phyloP scores from a whole-genome alignment of 2,329 filamentous ascomycete species.

The Sporothrix euskadiensis region DNA sequence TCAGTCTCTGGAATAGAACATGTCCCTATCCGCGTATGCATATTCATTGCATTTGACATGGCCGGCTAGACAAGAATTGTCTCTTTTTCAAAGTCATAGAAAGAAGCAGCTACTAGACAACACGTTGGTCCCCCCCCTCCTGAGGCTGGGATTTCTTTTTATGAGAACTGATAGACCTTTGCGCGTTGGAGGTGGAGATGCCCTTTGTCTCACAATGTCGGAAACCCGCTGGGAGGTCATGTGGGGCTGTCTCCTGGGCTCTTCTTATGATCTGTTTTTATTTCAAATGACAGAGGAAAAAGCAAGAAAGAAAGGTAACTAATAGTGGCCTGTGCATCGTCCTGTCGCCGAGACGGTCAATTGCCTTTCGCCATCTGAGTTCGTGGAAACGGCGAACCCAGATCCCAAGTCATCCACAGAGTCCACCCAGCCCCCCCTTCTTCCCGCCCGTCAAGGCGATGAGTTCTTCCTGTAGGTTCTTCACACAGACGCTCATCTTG shows the following conservation, averaged over 20 bases:
- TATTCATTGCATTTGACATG: background rate
- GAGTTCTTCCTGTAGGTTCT: background rate
- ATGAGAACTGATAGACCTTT: background rate
- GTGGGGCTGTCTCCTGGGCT: background rate
- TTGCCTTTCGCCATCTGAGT: background rate
- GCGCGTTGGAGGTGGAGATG: background rate
- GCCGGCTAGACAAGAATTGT: background rate
- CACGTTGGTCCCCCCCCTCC: too few species aligned
- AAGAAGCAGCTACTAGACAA: background rate
- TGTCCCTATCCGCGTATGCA: background rate
- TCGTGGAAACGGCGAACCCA: background rate
- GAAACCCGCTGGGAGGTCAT: background rate
- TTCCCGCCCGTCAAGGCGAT: background rate
- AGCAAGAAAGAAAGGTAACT: background rate
- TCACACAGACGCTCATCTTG: background rate
- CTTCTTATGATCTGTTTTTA: background rate
- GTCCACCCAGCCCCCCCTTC: background rate
- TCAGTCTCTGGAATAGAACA: too few species aligned
- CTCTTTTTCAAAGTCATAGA: background rate
- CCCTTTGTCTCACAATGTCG: background rate
- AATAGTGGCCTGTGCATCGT: background rate
- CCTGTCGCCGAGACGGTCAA: background rate
- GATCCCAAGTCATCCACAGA: conserved; percentile 11
- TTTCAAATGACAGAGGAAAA: too few species aligned
- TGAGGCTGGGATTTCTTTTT: background rate